phyloP scores from a whole-genome alignment of 2,329 filamentous ascomycete genomes.

The Aspergillus fischeri region DNA sequence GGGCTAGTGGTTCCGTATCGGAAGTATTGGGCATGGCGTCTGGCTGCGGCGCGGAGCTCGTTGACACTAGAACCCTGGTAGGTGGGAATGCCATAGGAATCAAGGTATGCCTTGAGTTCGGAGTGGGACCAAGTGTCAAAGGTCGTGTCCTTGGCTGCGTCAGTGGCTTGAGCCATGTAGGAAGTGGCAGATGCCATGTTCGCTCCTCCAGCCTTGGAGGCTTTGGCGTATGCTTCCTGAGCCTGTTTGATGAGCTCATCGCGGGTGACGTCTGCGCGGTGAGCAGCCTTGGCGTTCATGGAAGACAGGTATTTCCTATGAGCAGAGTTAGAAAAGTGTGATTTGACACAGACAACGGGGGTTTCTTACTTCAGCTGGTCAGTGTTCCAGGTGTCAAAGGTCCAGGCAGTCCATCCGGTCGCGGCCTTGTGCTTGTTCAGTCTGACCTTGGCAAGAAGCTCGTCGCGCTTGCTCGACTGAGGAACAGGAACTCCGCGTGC shows the following conservation, averaged over 20 bases:
- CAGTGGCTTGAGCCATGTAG: slow-evolving; percentile 64
- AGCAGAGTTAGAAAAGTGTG: slow-evolving; percentile 2
- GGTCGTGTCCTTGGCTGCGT: slow-evolving; percentile 58
- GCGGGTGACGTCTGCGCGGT: slow-evolving; percentile 62
- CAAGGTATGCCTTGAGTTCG: slow-evolving; percentile 74
- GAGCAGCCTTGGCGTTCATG: slow-evolving; percentile 51
- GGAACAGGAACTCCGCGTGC: slow-evolving; percentile 72
- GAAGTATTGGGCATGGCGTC: slow-evolving; percentile 72
- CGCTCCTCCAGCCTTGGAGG: slow-evolving; percentile 44
- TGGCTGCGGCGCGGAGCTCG: slow-evolving; percentile 65
- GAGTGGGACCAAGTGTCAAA: slow-evolving; percentile 70
- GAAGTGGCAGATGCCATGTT: slow-evolving; percentile 63
- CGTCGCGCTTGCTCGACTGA: slow-evolving; percentile 65
- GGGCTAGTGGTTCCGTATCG: slow-evolving; percentile 68
- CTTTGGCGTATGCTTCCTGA: slow-evolving; percentile 44
- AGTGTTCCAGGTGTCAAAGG: slow-evolving; percentile 70
- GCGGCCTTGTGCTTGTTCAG: slow-evolving; percentile 67
- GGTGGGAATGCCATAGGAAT: slow-evolving; percentile 68
- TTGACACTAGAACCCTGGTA: slow-evolving; percentile 67
- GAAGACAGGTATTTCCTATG: slow-evolving; percentile 46
- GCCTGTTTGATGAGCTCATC: slow-evolving; percentile 66
- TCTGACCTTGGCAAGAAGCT: slow-evolving; percentile 71
- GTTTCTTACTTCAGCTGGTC: slow-evolving; percentile 60
- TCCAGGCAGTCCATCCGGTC: slow-evolving; percentile 67
- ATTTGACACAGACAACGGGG: not conserved